These are phyloP conservation scores for Fusarium sp. DNA, from an alignment of 2,329 filamentous ascomycete species.

Conservation along the genomic window DNA sequence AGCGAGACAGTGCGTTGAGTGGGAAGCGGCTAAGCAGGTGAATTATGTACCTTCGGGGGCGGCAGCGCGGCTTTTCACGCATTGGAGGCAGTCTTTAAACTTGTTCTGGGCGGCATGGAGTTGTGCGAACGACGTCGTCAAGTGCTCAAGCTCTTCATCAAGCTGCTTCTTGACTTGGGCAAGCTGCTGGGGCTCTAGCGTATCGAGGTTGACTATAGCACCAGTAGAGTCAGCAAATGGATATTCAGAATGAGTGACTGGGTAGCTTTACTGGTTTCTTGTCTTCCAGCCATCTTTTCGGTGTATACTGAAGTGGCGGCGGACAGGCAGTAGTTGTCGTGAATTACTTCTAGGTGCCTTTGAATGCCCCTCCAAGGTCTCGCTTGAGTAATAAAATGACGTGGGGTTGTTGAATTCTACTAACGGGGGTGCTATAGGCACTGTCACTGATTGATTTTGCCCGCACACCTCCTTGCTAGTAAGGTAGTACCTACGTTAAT, in stretches of 20 bases:
- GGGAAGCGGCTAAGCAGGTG: neutral
- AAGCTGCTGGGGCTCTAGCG: constrained; percentile 84
- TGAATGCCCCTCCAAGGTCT: constrained; percentile 40
- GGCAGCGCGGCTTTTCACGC: constrained; percentile 64
- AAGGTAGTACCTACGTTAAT: neutral
- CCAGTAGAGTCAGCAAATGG: neutral
- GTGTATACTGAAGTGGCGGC: constrained; percentile 9
- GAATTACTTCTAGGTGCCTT: constrained; percentile 1
- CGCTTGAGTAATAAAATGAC: constrained; percentile 44
- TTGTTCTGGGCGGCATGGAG: constrained; percentile 89
- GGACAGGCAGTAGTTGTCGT: constrained; percentile 5
- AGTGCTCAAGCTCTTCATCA: constrained; percentile 93
- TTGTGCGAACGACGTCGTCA: constrained; percentile 88
- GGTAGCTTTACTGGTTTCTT: constrained; percentile 43
- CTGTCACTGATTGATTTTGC: neutral
- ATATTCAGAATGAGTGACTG: neutral
- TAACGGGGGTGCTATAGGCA: constrained; percentile 40
- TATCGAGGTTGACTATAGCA: constrained; percentile 68
- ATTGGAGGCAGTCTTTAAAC: constrained; percentile 87
- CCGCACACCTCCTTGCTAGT: neutral
- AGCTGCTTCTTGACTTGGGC: constrained; percentile 94
- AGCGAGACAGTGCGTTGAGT: neutral
- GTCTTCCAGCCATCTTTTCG: constrained; percentile 46
- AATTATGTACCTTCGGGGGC: constrained; percentile 43
- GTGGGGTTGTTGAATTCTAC: constrained; percentile 43